phyloP scores from a whole-genome alignment of 169 alveolate genomes.

The Blepharisma undulans region DNA sequence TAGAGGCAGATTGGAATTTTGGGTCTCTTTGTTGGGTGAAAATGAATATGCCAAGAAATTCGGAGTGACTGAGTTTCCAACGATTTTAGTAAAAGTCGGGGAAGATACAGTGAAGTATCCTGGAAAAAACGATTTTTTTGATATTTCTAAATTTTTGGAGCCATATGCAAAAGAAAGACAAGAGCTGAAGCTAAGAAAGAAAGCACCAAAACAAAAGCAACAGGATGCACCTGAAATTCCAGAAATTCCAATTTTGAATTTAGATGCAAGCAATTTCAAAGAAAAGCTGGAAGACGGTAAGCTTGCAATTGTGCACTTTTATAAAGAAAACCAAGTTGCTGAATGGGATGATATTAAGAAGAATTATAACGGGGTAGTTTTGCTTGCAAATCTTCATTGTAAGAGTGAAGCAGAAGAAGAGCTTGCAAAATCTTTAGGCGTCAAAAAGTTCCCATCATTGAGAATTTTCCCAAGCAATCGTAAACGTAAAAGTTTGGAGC shows the following conservation, averaged over 20 bases:
- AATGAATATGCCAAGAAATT: neutral
- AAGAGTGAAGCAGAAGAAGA: neutral
- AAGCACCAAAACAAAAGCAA: neutral
- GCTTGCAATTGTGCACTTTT: neutral
- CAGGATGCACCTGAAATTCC: neutral
- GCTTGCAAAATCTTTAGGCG: neutral
- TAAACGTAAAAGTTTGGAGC: neutral
- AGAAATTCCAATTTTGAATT: neutral
- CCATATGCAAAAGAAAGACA: slow-evolving; percentile 6
- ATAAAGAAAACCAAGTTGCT: neutral
- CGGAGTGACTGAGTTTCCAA: neutral
- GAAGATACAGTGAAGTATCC: neutral
- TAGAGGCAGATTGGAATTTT: slow-evolving; percentile 21
- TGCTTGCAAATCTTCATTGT: neutral
- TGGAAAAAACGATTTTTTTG: slow-evolving; percentile 23
- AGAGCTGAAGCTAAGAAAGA: neutral
- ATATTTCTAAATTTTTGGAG: slow-evolving; percentile 9
- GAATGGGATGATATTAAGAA: slow-evolving; percentile 35
- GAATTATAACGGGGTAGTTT: slow-evolving; percentile 7
- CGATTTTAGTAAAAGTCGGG: neutral
- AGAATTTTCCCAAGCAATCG: neutral
- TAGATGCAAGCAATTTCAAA: neutral
- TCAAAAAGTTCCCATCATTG: slow-evolving; percentile 8
- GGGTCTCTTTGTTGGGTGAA: slow-evolving; percentile 4
- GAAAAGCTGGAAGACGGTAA: neutral